These are phyloP conservation scores for Panicum hallii DNA, from an alignment of 202 grass and related monocot genomes.

Conservation along the genomic window DNA sequence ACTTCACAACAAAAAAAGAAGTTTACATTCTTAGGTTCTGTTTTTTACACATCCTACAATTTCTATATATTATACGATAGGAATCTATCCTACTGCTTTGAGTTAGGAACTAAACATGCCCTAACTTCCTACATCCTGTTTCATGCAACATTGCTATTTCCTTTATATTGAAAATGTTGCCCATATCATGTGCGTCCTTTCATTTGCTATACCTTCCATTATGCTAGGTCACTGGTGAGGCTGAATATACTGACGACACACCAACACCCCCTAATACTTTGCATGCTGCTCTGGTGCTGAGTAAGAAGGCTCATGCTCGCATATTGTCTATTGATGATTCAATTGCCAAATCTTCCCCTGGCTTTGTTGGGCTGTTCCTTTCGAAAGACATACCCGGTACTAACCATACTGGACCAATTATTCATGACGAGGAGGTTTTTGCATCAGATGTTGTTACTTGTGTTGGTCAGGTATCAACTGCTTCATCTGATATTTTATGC, in stretches of 20 bases:
- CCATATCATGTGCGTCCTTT: background rate
- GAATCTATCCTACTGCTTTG: background rate
- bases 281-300: slow-evolving; percentile 86
- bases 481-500: slow-evolving; percentile 34
- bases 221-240: slow-evolving; percentile 87
- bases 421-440: slow-evolving; percentile 90
- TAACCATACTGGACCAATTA: slow-evolving; percentile 72
- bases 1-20: background rate
- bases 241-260: slow-evolving; percentile 89
- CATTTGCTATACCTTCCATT: slow-evolving; percentile 39
- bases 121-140: slow-evolving; percentile 22
- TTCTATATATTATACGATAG: background rate
- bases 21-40: background rate
- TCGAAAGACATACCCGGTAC: slow-evolving; percentile 77
- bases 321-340: slow-evolving; percentile 90
- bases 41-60: background rate
- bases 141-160: background rate
- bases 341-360: slow-evolving; percentile 75
- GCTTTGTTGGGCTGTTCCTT: slow-evolving; percentile 82
- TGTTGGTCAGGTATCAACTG: slow-evolving; percentile 86
- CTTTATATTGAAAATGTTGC: background rate
- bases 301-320: slow-evolving; percentile 84
- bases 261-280: slow-evolving; percentile 71
- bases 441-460: slow-evolving; percentile 88
- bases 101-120: background rate